Evolutionary conservation across 495 filamentous ascomycete genomes (phyloP).

Genomic region (Podospora conica): DNA sequence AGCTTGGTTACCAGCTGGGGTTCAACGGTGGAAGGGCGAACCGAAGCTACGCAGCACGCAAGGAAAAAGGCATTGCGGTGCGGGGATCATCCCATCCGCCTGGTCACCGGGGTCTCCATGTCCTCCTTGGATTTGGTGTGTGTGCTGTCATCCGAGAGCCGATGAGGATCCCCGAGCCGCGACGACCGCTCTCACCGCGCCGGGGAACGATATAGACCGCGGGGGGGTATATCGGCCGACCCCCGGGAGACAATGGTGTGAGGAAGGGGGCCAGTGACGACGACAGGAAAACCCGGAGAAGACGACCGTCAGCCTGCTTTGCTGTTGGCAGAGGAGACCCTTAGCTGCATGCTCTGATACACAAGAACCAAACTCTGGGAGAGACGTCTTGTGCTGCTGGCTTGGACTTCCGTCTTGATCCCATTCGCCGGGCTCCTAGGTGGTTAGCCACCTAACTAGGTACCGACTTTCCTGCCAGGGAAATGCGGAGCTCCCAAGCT

Average conservation of each 20-base stretch:
- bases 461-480: too few species aligned
- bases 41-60: conserved; percentile 1
- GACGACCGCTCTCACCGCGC: background rate
- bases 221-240: background rate
- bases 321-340: background rate
- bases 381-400: background rate
- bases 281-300: background rate
- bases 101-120: background rate
- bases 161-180: background rate
- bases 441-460: too few species aligned
- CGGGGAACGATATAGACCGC: background rate
- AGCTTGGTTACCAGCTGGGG: background rate
- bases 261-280: background rate
- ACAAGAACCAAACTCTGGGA: background rate
- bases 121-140: background rate
- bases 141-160: background rate
- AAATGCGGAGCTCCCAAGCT: background rate
- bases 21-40: background rate
- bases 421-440: background rate
- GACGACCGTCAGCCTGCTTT: background rate
- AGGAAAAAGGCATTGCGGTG: background rate
- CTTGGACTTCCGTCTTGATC: background rate
- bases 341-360: conserved; percentile 7
- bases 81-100: background rate
- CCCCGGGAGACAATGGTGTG: background rate